phyloP scores from a whole-genome alignment of 2,329 filamentous ascomycete genomes.

The Colletotrichum sp. region DNA sequence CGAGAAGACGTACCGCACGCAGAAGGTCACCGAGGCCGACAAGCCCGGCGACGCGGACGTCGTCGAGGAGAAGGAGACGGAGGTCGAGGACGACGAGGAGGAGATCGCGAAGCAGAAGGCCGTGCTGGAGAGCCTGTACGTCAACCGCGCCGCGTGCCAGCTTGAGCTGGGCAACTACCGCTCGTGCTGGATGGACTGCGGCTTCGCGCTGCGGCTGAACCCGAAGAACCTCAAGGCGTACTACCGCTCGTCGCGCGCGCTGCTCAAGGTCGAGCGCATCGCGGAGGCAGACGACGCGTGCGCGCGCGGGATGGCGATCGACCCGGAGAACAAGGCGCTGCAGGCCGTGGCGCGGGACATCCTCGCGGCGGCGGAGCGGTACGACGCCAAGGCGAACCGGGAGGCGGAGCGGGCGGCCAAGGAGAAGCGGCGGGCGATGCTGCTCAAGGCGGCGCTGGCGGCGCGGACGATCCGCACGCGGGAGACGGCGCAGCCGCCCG shows the following conservation, averaged over 20 bases:
- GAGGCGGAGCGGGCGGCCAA: slow-evolving; percentile 62
- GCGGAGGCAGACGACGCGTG: slow-evolving; percentile 83
- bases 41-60: slow-evolving; percentile 35
- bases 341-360: slow-evolving; percentile 68
- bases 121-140: slow-evolving; percentile 77
- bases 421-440: slow-evolving; percentile 59
- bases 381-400: slow-evolving; percentile 60
- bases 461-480: slow-evolving; percentile 75
- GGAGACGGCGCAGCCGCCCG: slow-evolving; percentile 73
- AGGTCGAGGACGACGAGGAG: slow-evolving; percentile 60
- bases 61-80: slow-evolving; percentile 40
- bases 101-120: slow-evolving; percentile 64
- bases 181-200: slow-evolving; percentile 84
- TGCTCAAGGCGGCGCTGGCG: slow-evolving; percentile 69
- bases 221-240: slow-evolving; percentile 85
- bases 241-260: slow-evolving; percentile 82
- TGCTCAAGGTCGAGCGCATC: slow-evolving; percentile 80
- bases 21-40: slow-evolving; percentile 18
- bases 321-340: slow-evolving; percentile 72
- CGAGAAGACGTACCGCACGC: slow-evolving; percentile 23
- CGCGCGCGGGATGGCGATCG: slow-evolving; percentile 74
- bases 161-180: slow-evolving; percentile 89
- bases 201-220: slow-evolving; percentile 79
- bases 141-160: slow-evolving; percentile 90
- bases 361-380: slow-evolving; percentile 55